Base-by-base conservation (phyloP, 2,329 filamentous ascomycete species). In the Calonectria hongkongensis region DNA sequence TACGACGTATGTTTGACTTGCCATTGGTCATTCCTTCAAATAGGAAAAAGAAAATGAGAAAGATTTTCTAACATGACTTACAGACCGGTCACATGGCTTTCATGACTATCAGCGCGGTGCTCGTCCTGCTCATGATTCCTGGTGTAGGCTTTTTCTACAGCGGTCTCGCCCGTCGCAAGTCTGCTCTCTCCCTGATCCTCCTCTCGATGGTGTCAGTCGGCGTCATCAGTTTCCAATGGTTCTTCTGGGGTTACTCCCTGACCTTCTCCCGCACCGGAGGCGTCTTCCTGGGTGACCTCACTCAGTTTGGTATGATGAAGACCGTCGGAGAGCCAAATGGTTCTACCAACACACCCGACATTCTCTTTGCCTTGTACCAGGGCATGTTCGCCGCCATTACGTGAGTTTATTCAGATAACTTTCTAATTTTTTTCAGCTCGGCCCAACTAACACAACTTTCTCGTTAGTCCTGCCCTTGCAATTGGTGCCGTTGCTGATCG, bases 61-160 rank as follows among this genome's bases (percentile, higher is more conserved):
- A 33, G 4, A 9, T 5, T 68, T 65, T 30, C 28, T 28, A 70
- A 25, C 16, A 21, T 21, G 27, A 16, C 43, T 54, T 41, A 36
- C 71, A 96, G 93, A 89, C 92, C 72, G 95, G 95, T 81, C 92
- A 98, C 85, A 92, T 98, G 81, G 91, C 93, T 70, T 98, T 94
- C 93, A 91, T 98, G 81, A 88, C 95, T 80, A 91, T 92, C 66
- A 92, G 91, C 41, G 90, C 95, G 4, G 94, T 94, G 18, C 91
- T 98, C 62, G 95, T 98, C 71, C 88, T 98, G 78, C 92, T 98
- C 82, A 98, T 98, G 95, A 95, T 98, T 83, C 95, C 95, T 45
- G 95, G 95, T 71, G 95, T 98, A 81, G 95, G 95, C 66, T 97
- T 98, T 89, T 98, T 98, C 89, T 98, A 98, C 88, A 96, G 94